Percentiles rank a stretch among this genome's conserved stretches.
Conservation (phyloP, 768 basidiomycete species). For the Boletellus sp. region DNA sequence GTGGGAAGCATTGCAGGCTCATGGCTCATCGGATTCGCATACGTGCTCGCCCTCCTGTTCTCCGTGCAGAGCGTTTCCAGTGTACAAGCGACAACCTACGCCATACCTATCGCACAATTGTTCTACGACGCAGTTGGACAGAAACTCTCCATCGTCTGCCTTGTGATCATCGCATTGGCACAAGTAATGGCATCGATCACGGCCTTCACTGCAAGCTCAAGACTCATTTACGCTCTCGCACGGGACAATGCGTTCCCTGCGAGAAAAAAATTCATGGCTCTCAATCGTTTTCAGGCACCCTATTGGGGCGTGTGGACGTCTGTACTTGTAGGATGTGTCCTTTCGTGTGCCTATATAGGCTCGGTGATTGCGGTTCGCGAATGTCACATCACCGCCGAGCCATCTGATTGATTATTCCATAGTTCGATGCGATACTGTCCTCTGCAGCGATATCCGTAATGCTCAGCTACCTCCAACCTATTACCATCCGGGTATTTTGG, state of each 20-base stretch:
- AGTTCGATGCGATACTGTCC: conserved; percentile 56
- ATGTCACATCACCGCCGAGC: neutral
- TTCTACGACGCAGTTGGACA: conserved; percentile 52
- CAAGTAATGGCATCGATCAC: conserved; percentile 56
- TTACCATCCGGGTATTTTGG: conserved; percentile 57
- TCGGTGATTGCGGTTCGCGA: conserved; percentile 48
- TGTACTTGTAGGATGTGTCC: conserved; percentile 48
- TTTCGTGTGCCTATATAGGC: conserved; percentile 58
- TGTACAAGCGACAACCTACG: conserved; percentile 47
- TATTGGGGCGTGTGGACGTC: conserved; percentile 54
- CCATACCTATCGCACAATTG: conserved; percentile 59
- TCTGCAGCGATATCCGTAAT: conserved; percentile 57
- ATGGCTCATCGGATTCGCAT: conserved; percentile 53
- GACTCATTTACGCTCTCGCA: conserved; percentile 54
- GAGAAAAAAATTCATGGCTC: conserved; percentile 44
- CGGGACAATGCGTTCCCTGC: conserved; percentile 51
- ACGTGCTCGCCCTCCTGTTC: conserved; percentile 58
- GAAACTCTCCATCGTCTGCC: conserved; percentile 46
- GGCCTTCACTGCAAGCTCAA: conserved; percentile 55
- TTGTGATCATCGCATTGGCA: conserved; percentile 45
- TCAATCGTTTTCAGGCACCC: conserved; percentile 52
- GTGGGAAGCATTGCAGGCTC: conserved; percentile 55
- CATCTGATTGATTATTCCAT: neutral
- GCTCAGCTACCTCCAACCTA: conserved; percentile 56
- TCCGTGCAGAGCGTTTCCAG: conserved; percentile 49